Evolutionary conservation across 768 basidiomycete species (phyloP), one percentile per base, ranked within the genome.

Genomic region (Boletus rubroflammeus): DNA sequence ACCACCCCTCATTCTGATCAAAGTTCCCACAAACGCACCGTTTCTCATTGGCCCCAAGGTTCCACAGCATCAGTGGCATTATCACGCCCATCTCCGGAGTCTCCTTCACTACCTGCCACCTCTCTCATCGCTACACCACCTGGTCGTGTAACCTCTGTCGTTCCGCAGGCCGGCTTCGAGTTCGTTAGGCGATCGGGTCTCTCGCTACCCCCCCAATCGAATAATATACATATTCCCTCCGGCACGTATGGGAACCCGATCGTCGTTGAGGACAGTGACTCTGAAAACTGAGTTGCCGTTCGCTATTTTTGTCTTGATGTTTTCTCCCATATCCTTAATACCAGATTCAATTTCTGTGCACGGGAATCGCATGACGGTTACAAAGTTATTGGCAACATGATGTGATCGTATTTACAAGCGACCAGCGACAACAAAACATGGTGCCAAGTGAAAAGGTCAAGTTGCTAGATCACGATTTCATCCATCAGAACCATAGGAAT

Each of bases 171-270:
- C 15, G 45, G 50, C 26, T 49, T 42, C 6, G 43, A 55, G 21
- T 28, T 36, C 19, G 51, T 42, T 13, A 50, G 47, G 44, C 59
- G 31, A 23, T 32, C 58, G 10, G 34, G 47, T 36, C 55, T 50
- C 25, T 50, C 53, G 6, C 23, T 54, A 19, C 25, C 56, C 5
- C 25, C 44, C 9, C 54, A 28, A 14, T 49, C 48, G 41, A 49
- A 53, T 35, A 47, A 38, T 35, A 48, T 41, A 7, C 32, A 32
- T n/a, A 7, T 32, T n/a, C 38, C 44, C 21, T 55, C 43, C 9
- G 66, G 66, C 38, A 58, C 61, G 2, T 36, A 34, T 50, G 53
- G 23, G 34, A 57, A 63, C 26, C 66, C 68, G 31, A 69, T 68
- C 17, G n/a, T 67, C 26, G 32, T 64, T 23, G 62, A 60, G 38